phyloP scores from a whole-genome alignment of 345 rosid genomes.

The Fremontodendron californicum region DNA sequence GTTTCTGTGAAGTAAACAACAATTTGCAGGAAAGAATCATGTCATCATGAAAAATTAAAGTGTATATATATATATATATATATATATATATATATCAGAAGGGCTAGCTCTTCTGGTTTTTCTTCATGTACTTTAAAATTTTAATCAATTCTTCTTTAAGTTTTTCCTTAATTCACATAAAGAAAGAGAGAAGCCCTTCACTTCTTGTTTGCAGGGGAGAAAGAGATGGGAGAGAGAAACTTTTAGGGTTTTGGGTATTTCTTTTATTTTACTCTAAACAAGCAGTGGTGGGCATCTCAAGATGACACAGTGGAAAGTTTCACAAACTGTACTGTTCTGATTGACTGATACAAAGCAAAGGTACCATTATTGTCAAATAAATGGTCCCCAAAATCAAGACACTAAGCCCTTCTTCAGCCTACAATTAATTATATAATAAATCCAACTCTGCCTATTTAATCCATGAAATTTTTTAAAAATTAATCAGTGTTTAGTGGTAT shows the following conservation, averaged over 20 bases:
- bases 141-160: neutral
- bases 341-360: slow-evolving; percentile 1
- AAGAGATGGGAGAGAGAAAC: neutral
- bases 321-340: neutral
- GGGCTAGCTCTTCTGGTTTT: neutral
- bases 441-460: neutral
- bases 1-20: too few species aligned
- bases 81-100: neutral
- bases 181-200: neutral
- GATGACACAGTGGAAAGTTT: neutral
- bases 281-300: slow-evolving; percentile 12
- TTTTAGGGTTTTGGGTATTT: neutral
- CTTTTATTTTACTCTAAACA: slow-evolving; percentile 8
- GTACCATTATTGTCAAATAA: slow-evolving; percentile 11
- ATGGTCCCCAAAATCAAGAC: slow-evolving; percentile 13
- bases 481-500: too few species aligned
- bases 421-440: neutral
- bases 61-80: too few species aligned
- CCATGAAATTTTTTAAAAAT: too few species aligned
- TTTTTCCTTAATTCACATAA: too few species aligned
- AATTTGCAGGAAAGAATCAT: neutral
- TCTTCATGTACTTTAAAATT: neutral
- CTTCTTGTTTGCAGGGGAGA: neutral
- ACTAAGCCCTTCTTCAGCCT: neutral
- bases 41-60: neutral